Evolutionary conservation across 768 basidiomycete species (phyloP).

Genomic region (Fomitopsis serialis): DNA sequence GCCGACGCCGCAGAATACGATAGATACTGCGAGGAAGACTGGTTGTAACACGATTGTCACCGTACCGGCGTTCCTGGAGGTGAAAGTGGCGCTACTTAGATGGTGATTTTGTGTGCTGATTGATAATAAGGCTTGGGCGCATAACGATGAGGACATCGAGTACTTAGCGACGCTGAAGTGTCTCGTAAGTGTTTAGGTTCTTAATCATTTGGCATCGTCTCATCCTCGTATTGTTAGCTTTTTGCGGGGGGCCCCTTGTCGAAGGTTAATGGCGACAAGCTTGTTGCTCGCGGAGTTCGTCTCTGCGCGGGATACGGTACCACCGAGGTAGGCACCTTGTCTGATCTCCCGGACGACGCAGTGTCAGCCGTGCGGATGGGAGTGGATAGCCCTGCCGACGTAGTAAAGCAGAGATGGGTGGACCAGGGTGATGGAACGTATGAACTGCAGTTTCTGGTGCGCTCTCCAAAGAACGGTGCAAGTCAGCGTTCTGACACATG

Average conservation of each 20-base stretch:
- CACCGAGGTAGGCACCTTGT: constrained; percentile 10
- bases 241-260: constrained; percentile 16
- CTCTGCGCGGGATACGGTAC: constrained; percentile 11
- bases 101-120: background rate
- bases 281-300: constrained; percentile 11
- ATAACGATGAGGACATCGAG: constrained; percentile 10
- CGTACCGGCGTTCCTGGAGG: constrained; percentile 15
- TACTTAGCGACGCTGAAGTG: constrained; percentile 7
- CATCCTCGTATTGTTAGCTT: background rate
- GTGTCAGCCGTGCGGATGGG: too few relatives aligned
- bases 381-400: constrained; percentile 1
- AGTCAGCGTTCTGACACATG: background rate
- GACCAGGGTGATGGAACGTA: constrained; percentile 8
- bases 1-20: constrained; percentile 11
- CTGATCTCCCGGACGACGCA: background rate
- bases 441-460: constrained; percentile 11
- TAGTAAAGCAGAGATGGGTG: background rate
- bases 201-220: background rate
- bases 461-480: background rate
- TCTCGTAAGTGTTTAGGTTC: constrained; percentile 1
- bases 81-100: background rate
- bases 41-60: constrained; percentile 2
- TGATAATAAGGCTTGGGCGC: constrained; percentile 10
- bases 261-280: constrained; percentile 9
- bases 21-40: constrained; percentile 6